Evolutionary conservation across 495 filamentous ascomycete genomes (phyloP).

Genomic region (Penicillium egyptiacum): DNA sequence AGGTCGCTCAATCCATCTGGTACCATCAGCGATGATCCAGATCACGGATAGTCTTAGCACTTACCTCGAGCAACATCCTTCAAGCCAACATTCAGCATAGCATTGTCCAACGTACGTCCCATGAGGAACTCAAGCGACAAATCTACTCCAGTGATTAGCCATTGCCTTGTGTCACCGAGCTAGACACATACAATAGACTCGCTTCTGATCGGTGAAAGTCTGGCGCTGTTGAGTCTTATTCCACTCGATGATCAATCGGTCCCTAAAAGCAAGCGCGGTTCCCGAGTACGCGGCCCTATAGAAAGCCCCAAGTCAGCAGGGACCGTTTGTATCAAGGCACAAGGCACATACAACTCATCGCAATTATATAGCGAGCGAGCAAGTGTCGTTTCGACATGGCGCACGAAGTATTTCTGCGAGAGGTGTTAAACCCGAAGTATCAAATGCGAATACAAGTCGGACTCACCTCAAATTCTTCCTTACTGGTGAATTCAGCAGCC

Average conservation of each 20-base stretch:
- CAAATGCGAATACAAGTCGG: constrained; percentile 4
- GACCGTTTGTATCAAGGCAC: neutral
- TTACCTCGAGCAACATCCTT: constrained; percentile 80
- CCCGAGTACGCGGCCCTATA: constrained; percentile 85
- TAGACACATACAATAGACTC: constrained; percentile 71
- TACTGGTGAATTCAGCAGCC: constrained; percentile 67
- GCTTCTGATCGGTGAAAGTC: constrained; percentile 85
- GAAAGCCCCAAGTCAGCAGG: neutral
- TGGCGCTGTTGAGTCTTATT: constrained; percentile 96
- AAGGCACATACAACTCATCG: constrained; percentile 68
- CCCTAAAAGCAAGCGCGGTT: constrained; percentile 84
- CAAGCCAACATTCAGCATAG: constrained; percentile 90
- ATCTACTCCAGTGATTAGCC: constrained; percentile 45
- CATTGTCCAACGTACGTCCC: constrained; percentile 95
- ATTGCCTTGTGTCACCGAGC: neutral
- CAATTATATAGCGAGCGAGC: constrained; percentile 97
- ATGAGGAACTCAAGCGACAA: constrained; percentile 96
- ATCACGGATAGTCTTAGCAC: constrained; percentile 1
- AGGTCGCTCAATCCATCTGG: constrained; percentile 80
- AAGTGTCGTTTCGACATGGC: constrained; percentile 93
- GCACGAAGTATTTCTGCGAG: constrained; percentile 72
- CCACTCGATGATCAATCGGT: constrained; percentile 92
- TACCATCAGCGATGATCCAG: constrained; percentile 1
- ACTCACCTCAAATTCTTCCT: constrained; percentile 66
- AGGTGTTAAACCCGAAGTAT: neutral